Evolutionary conservation across 1,139 yeast genomes (phyloP), one percentile per base, ranked within the genome.

Genomic region (Lizanozyma gosingica): DNA sequence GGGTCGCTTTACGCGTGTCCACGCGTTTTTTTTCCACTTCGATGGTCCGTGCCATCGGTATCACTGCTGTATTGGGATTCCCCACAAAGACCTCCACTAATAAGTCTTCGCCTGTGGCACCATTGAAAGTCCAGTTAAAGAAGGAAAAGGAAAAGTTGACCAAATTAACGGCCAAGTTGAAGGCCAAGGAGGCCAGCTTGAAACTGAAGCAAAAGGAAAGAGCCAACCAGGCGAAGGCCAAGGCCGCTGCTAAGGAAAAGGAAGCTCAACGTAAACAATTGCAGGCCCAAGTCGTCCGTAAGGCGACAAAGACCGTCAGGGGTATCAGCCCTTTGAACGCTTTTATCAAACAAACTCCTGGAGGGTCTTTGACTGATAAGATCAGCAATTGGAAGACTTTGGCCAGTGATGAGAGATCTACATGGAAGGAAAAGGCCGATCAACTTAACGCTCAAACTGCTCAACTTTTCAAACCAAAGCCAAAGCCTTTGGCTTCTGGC

Each of bases 61-160:
- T 11, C 29, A 22, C 9, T 22, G 29, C 29, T 22, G 29, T 22
- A 6, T 22, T 22, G 29, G 29, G 9, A 22, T 22, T 6, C 29
- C 29, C 29, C 29, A 22, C 29, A 6, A 22, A 22, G 29, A 22
- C 29, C 11, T 6, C 29, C 29, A 22, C 29, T 22, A n/a, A n/a
- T n/a, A n/a, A n/a, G n/a, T n/a, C n/a, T n/a, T 6, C 29, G 6
- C 9, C 29, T 22, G 29, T 22, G 6, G 82, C 94, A 0, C 67
- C 65, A 33, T 88, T 79, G 52, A 94, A 87, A 57, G 56, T 59
- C 36, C 68, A 67, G 40, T 55, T 71, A 35, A 59, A 82, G 45
- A 50, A 57, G 36, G 71, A 76, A 51, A 79, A 78, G 55, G 67
- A 80, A 46, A 60, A 62, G 41, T 73, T 71, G 40, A 80, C 80